Base-by-base conservation (phyloP, 768 basidiomycete species). In the Pleurotus pulmonarius region DNA sequence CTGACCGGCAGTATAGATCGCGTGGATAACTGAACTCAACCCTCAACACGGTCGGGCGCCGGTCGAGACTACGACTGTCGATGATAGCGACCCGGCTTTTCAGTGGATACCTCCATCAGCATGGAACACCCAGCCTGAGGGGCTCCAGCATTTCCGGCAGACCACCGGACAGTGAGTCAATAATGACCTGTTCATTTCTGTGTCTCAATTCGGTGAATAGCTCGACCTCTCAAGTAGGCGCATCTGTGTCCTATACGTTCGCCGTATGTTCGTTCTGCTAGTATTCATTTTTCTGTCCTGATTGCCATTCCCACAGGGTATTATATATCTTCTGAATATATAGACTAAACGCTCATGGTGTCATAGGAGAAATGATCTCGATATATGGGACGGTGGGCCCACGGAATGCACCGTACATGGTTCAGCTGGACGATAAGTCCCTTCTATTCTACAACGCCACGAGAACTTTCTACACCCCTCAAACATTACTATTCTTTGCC, bases 341-440 rank as follows among this genome's bases (percentile, higher is more conserved):
- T 7, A 8, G 24, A 11, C 25, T 20, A 34, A 16, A 25, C 29
- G 63, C 7, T 65, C 58, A 49, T 16, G 15, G 13, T 18, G 8
- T 7, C 34, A 5, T 61, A 62, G 46, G 67, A 57, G 26, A 63
- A 63, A 58, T 61, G 61, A 41, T 76, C 56, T 48, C 68, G 18
- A 66, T 75, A 20, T 69, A 69, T 24, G 75, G 77, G 4, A n/a
- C 70, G 4, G 69, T 75, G 34, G 66, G 69, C n/a, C 65, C 67
- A 20, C 45, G 56, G 12, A 58, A 65, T 24, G 60, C 58, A 1
- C 43, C 58, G 4, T 71, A 65, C 38, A 51, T 52, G 4, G 61
- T 68, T 5, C 37, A 62, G 20, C n/a, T 73, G 3, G 70, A 73
- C 57, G 60, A 58, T 15, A 20, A 52, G 15, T 20, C 61, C 3